phyloP scores from a whole-genome alignment of 768 basidiomycete species.

The Tylopilus felleus region DNA sequence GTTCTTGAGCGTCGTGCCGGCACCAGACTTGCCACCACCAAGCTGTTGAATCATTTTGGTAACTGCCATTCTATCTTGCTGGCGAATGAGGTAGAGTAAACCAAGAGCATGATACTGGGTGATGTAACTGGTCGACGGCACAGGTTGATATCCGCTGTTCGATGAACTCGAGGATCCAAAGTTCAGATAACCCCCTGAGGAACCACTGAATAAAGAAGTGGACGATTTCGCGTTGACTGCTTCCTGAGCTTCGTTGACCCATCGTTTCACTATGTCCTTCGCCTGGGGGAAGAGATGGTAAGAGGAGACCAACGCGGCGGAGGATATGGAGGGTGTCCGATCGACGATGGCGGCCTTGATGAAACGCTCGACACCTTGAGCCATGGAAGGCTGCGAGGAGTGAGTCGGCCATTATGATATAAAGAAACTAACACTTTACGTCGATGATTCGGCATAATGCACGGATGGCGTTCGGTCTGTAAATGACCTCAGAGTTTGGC shows the following conservation, averaged over 20 bases:
- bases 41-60: constrained; percentile 99
- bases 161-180: constrained; percentile 57
- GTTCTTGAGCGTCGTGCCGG: constrained; percentile 84
- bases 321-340: constrained; percentile 91
- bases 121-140: constrained; percentile 88
- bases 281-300: constrained; percentile 94
- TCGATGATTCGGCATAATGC: constrained; percentile 96
- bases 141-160: constrained; percentile 65
- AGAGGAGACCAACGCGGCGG: constrained; percentile 93
- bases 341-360: constrained; percentile 99
- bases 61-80: constrained; percentile 98
- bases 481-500: constrained; percentile 96
- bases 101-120: constrained; percentile 97
- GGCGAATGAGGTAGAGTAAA: constrained; percentile 88
- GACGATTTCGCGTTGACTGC: constrained; percentile 87
- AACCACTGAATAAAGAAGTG: constrained; percentile 60
- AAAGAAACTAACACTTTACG: constrained; percentile 48
- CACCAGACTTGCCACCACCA: constrained; percentile 81
- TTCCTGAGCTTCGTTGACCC: constrained; percentile 99
- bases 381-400: constrained; percentile 86
- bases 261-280: constrained; percentile 94
- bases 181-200: constrained; percentile 64
- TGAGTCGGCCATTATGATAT: constrained; percentile 35
- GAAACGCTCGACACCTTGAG: constrained; percentile 97
- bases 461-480: constrained; percentile 95